These are phyloP conservation scores for Coccinonectria pachysandricola DNA, from an alignment of 2,329 filamentous ascomycete species.

Conservation along the genomic window DNA sequence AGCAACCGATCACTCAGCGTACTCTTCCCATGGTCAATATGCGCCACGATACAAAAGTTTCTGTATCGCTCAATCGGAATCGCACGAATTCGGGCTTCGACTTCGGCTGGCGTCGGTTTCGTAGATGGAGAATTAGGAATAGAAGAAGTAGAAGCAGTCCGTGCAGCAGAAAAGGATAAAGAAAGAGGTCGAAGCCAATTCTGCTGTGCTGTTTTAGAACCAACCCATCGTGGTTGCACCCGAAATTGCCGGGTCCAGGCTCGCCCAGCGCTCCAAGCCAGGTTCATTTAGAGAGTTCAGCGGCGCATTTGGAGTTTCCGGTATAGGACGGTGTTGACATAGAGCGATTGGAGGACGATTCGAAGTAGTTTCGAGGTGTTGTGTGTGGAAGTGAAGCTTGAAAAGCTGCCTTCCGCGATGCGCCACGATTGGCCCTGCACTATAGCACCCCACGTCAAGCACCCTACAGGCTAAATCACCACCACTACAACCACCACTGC, in stretches of 20 bases:
- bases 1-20: constrained; percentile 87
- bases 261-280: constrained; percentile 27
- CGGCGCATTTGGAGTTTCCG: constrained; percentile 17
- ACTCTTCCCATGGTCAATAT: constrained; percentile 98
- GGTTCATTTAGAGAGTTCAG: constrained; percentile 23
- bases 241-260: constrained; percentile 28
- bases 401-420: too few species aligned
- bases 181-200: constrained; percentile 4
- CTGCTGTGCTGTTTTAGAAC: too few species aligned
- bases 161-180: neutral
- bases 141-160: constrained; percentile 2
- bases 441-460: too few species aligned
- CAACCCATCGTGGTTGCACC: constrained; percentile 11
- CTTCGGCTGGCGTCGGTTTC: constrained; percentile 23
- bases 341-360: neutral
- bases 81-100: constrained; percentile 49
- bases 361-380: constrained; percentile 2
- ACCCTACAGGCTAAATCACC: too few species aligned
- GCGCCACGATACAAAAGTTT: constrained; percentile 98
- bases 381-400: too few species aligned
- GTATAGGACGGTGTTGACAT: too few species aligned
- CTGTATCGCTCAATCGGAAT: constrained; percentile 74
- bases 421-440: too few species aligned
- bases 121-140: constrained; percentile 4
- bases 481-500: too few species aligned